Percentiles rank a stretch among this genome's conserved stretches.
Conservation (phyloP, 2,329 filamentous ascomycete genomes). For the Juglanconis sp. region DNA sequence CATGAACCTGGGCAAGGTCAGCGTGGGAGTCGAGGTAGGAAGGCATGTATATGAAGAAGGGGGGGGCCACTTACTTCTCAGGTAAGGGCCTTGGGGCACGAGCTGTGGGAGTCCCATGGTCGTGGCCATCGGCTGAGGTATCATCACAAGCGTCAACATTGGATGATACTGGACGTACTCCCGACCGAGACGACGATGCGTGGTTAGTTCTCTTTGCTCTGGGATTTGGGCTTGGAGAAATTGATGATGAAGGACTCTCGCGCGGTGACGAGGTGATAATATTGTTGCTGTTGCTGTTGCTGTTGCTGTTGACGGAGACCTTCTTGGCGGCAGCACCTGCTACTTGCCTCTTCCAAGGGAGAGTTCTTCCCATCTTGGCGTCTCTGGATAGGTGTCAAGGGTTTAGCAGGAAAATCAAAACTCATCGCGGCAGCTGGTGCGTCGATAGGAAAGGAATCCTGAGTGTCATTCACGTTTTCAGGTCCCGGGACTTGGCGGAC, state of each 20-base stretch:
- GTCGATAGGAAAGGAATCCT: too few relatives aligned
- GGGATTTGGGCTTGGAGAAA: not conserved
- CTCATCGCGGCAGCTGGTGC: too few relatives aligned
- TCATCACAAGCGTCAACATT: too few relatives aligned
- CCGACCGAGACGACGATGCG: not conserved
- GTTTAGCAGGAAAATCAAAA: too few relatives aligned
- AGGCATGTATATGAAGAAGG: not conserved
- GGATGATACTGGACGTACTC: not conserved
- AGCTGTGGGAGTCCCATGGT: not conserved
- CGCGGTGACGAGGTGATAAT: not conserved
- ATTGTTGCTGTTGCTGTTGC: not conserved
- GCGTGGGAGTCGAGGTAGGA: not conserved
- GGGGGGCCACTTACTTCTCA: conserved; percentile 1
- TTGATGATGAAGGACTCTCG: not conserved
- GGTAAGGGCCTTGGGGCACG: not conserved
- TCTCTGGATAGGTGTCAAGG: not conserved
- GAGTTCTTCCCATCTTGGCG: conserved; percentile 9
- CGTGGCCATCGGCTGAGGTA: too few relatives aligned
- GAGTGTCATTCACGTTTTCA: too few relatives aligned
- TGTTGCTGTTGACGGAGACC: not conserved
- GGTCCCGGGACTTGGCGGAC: too few relatives aligned
- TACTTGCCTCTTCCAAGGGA: conserved; percentile 13
- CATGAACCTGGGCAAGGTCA: conserved; percentile 52
- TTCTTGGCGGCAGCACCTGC: not conserved
- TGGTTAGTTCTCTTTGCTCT: not conserved